Evolutionary conservation across 148 eudicot genomes (phyloP).

Genomic region (Silene conica): DNA sequence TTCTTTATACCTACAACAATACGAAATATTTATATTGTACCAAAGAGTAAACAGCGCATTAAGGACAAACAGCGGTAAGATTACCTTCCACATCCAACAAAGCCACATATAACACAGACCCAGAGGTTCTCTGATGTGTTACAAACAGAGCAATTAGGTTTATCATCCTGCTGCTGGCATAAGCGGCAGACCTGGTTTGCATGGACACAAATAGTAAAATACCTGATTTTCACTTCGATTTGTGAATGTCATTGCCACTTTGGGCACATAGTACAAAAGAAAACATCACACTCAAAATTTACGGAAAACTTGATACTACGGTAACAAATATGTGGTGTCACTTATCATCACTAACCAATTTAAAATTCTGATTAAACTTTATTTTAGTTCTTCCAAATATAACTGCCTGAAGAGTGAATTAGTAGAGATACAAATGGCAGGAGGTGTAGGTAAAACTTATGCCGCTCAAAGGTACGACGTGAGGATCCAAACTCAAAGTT

Average conservation of each 20-base stretch:
- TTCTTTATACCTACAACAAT: conserved; percentile 63
- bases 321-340: neutral
- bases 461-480: too few species aligned
- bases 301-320: neutral
- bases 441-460: too few species aligned
- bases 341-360: too few species aligned
- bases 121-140: conserved; percentile 72
- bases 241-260: too few species aligned
- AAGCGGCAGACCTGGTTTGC: conserved; percentile 76
- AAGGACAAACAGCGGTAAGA: neutral
- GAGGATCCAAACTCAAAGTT: too few species aligned
- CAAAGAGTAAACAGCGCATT: neutral
- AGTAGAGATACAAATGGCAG: too few species aligned
- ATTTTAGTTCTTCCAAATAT: too few species aligned
- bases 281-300: neutral
- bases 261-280: neutral
- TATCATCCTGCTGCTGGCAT: conserved; percentile 88
- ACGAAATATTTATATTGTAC: conserved; percentile 1
- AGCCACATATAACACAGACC: conserved; percentile 90
- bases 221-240: neutral
- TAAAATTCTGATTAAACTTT: too few species aligned
- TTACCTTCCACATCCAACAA: conserved; percentile 99
- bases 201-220: conserved; percentile 9
- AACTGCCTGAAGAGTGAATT: too few species aligned
- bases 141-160: conserved; percentile 76